Base-by-base conservation (phyloP, 192 early-diverging fungal genomes). In the Gorgonomyces haynaldii region DNA sequence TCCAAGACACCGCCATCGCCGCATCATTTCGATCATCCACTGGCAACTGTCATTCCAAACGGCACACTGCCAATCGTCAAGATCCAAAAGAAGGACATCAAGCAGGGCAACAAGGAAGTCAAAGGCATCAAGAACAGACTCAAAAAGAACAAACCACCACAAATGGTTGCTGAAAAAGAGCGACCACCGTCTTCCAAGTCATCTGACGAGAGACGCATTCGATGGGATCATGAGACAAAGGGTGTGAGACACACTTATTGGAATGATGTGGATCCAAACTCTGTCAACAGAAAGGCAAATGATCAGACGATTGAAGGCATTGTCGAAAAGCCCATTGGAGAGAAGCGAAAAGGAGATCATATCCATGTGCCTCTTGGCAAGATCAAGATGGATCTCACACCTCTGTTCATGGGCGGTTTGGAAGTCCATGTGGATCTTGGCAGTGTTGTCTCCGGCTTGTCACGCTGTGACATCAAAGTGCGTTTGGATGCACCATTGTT, bases 341-440 rank as follows among this genome's bases (percentile, higher is more conserved):
- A 36, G 21, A 31, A 15, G 30, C 51, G 31, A 45, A 63, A 52
- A 28, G 41, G 34, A 24, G 61, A 63, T 12, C 22, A 44, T 28
- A 57, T 42, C 27, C 50, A 58, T 42, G 44, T 30, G 22, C 35
- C 50, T 19, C 44, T 50, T 12, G 50, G 32, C 4, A 30, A 21
- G 12, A 40, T 58, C 30, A 38, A 36, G 9, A 1, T 63, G 4
- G 61, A 63, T 34, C 13, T 46, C 10, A 31, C 50, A 19, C 43
- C 50, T 13, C 30, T 63, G 35, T 63, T 63, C 35, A 45, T 39
- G 45, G 57, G 57, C 1, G 50, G 45, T 4, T 34, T 53, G 37
- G 27, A n/a, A 16, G 45, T 53, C 6, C 5, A 24, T 16, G 43
- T 20, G 22, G 37, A 47, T 50, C 48, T n/a, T n/a, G n/a, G n/a